phyloP scores from a whole-genome alignment of 2,329 filamentous ascomycete species.

The Scedosporium apiospermum region DNA sequence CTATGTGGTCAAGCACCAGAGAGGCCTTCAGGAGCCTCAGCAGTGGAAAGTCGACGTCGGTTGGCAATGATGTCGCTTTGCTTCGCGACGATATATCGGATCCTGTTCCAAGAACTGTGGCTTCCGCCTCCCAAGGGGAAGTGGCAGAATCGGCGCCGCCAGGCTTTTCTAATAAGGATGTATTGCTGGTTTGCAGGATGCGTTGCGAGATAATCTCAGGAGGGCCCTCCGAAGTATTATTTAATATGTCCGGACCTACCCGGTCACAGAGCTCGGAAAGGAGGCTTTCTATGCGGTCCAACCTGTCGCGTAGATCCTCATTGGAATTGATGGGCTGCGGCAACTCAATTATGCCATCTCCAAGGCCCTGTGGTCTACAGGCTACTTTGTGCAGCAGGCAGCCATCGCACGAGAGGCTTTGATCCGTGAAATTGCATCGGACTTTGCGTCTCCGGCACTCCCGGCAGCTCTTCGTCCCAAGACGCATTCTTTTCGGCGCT shows the following conservation, averaged over 20 bases:
- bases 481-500: conserved; percentile 18
- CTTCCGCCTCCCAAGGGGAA: not conserved
- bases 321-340: not conserved
- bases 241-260: no score
- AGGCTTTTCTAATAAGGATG: no score
- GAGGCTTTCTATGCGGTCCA: not conserved
- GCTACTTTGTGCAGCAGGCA: not conserved
- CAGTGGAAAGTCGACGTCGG: not conserved
- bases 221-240: no score
- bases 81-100: not conserved
- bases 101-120: not conserved
- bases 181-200: no score
- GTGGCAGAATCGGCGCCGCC: not conserved
- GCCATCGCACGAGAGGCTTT: conserved; percentile 26
- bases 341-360: not conserved
- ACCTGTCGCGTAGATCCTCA: not conserved
- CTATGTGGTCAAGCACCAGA: not conserved
- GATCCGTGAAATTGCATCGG: conserved; percentile 31
- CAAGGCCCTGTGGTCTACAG: not conserved
- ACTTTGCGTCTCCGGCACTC: conserved; percentile 40
- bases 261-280: not conserved
- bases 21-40: not conserved
- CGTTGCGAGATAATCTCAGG: no score
- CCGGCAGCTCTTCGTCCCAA: conserved; percentile 23
- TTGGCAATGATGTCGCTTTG: not conserved